Percentiles rank a stretch among this genome's conserved stretches.
Evolutionary conservation across 345 rosid genomes (phyloP).

Genomic region (Brassica napus): Da-Ae NC_063436.1:20686501-20687000

Average conservation of each 20-base stretch:
- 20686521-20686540: conserved; percentile 87
- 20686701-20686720: conserved; percentile 98
- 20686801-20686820: conserved; percentile 93
- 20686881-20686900: not conserved
- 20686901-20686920: not conserved
- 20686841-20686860: conserved; percentile 90
- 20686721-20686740: conserved; percentile 96
- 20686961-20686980: conserved; percentile 75
- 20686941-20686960: conserved; percentile 82
- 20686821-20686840: conserved; percentile 89
- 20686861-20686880: conserved; percentile 41
- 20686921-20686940: conserved; percentile 29
- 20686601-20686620: conserved; percentile 92
- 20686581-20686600: conserved; percentile 86
- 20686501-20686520: conserved; percentile 93
- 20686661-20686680: conserved; percentile 63
- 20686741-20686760: conserved; percentile 99
- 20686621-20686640: conserved; percentile 95
- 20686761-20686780: conserved; percentile 95
- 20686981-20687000: conserved; percentile 99
- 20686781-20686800: conserved; percentile 93
- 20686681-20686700: conserved; percentile 78
- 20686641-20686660: conserved; percentile 92
- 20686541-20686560: conserved; percentile 86
- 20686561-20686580: conserved; percentile 81